Percentiles rank a stretch among this genome's conserved stretches.
phyloP scores from a whole-genome alignment of 305 asterid species.

The Stenogyne calaminthoides region DNA sequence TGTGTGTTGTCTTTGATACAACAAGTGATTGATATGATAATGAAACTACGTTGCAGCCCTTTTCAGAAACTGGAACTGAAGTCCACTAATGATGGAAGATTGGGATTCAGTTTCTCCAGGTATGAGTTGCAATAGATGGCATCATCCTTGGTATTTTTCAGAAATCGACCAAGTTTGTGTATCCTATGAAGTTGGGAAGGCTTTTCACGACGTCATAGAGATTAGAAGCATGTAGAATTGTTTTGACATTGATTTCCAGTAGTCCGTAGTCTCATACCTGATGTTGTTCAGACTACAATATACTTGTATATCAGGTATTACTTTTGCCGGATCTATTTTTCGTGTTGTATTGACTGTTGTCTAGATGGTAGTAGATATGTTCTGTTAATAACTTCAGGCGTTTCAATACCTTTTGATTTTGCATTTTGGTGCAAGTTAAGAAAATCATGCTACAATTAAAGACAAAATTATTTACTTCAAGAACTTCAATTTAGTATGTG shows the following conservation, averaged over 20 bases:
- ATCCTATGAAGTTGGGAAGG: background rate
- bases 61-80: slow-evolving; percentile 90
- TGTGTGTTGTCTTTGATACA: background rate
- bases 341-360: background rate
- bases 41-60: slow-evolving; percentile 61
- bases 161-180: background rate
- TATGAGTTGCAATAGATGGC: slow-evolving; percentile 70
- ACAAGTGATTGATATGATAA: slow-evolving; percentile 15
- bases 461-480: too few species aligned
- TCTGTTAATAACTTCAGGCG: background rate
- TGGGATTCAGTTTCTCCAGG: slow-evolving; percentile 85
- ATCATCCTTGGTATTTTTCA: background rate
- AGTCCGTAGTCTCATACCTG: too few species aligned
- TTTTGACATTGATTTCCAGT: background rate
- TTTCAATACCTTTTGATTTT: background rate
- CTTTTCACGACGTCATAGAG: slow-evolving; percentile 3
- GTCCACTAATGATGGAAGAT: slow-evolving; percentile 72
- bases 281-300: background rate
- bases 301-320: background rate
- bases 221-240: background rate
- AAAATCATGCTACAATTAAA: background rate
- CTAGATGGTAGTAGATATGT: background rate
- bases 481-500: too few species aligned
- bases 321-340: background rate
- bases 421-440: background rate